phyloP scores from a whole-genome alignment of 257 asterid genomes.

The Euphrasia confusa region DNA sequence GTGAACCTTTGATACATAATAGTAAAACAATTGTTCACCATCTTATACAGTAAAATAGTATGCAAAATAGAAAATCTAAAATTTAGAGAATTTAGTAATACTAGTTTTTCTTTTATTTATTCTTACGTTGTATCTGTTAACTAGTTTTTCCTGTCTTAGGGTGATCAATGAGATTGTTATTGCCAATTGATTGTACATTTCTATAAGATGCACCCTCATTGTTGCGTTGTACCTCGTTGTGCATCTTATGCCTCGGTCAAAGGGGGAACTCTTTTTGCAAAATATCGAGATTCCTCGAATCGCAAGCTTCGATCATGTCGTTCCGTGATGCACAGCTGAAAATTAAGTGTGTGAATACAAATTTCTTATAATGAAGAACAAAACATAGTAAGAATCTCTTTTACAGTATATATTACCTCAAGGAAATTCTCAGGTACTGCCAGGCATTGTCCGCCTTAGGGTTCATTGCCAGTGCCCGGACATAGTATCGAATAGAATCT shows the following conservation, averaged over 20 bases:
- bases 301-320: conserved; percentile 93
- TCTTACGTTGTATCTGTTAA: no score
- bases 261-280: conserved; percentile 94
- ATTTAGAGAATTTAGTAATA: no score
- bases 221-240: no score
- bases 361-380: neutral
- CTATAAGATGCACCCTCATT: no score
- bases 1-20: no score
- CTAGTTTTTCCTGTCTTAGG: no score
- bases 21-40: no score
- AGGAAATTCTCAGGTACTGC: conserved; percentile 92
- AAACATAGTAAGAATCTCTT: neutral
- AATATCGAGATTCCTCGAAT: conserved; percentile 80
- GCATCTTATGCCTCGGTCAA: conserved; percentile 19
- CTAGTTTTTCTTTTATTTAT: no score
- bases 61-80: no score
- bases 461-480: conserved; percentile 90
- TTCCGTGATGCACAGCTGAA: conserved; percentile 85
- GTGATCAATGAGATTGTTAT: no score
- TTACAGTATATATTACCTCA: conserved; percentile 47
- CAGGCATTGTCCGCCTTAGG: conserved; percentile 99
- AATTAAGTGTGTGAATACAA: neutral
- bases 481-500: conserved; percentile 93
- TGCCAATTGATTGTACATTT: no score
- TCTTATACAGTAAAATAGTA: no score